Evolutionary conservation across 2,329 filamentous ascomycete species (phyloP).

Genomic region (Claviceps sp.): DNA sequence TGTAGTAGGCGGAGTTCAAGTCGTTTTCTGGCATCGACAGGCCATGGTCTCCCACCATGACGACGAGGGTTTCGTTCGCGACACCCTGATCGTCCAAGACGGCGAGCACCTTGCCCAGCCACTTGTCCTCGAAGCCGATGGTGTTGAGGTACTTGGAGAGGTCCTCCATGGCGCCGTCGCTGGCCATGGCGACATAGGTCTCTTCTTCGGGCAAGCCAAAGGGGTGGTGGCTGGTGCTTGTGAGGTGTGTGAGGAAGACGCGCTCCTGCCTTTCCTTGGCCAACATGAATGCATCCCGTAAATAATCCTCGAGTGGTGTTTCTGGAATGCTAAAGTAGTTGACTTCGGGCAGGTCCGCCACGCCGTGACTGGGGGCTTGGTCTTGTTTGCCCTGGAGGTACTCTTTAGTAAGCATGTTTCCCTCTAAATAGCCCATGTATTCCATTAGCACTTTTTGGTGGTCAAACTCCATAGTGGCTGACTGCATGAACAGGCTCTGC

Average conservation of each 20-base stretch:
- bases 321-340: slow-evolving; percentile 23
- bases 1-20: slow-evolving; percentile 18
- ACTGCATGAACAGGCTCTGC: slow-evolving; percentile 19
- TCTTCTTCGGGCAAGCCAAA: slow-evolving; percentile 18
- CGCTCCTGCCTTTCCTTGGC: slow-evolving; percentile 18
- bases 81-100: slow-evolving; percentile 19
- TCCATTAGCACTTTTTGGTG: slow-evolving; percentile 16
- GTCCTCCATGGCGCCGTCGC: slow-evolving; percentile 13
- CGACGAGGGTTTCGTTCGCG: slow-evolving; percentile 19
- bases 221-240: slow-evolving; percentile 22
- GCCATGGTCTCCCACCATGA: slow-evolving; percentile 21
- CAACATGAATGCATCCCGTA: slow-evolving; percentile 18
- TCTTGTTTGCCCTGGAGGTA: slow-evolving; percentile 16
- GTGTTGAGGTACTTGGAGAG: slow-evolving; percentile 22
- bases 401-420: slow-evolving; percentile 15
- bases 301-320: slow-evolving; percentile 18
- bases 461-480: slow-evolving; percentile 19
- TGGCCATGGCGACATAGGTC: slow-evolving; percentile 14
- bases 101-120: slow-evolving; percentile 18
- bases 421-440: slow-evolving; percentile 15
- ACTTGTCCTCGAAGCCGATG: slow-evolving; percentile 19
- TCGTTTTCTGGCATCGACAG: slow-evolving; percentile 20
- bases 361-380: slow-evolving; percentile 14
- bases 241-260: slow-evolving; percentile 21
- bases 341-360: slow-evolving; percentile 16